Base-by-base conservation (phyloP, 139 green algal genomes). In the Diplosphaera chodatii region DNA sequence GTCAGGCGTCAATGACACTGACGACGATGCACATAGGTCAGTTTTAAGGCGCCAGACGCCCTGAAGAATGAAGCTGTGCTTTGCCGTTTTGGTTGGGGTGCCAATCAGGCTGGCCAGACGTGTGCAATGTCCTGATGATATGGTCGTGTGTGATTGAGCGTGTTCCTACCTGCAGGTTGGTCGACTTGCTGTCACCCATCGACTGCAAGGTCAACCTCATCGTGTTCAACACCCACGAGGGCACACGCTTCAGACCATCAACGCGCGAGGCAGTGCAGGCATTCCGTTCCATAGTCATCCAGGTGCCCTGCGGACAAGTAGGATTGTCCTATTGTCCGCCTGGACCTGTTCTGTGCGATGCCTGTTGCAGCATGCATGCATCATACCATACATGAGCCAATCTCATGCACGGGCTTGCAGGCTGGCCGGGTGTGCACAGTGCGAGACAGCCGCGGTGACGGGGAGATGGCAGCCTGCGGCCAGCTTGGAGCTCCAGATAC, bases 401-500 rank as follows among this genome's bases (percentile, higher is more conserved):
- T n/a, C n/a, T n/a, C n/a, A 29, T 66, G 59, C 28, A 32, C 6
- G 10, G n/a, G 66, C 32, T 32, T 76, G 20, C 71, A 88, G 69
- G 85, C 72, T 4, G 86, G 86, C 0, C 68, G 75, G 27, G 84
- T 97, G 18, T 92, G 85, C 73, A 96, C 91, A 0, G 74, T 97
- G 32, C 68, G 91, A 0, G 80, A 86, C 62, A 86, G 74, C 64
- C 40, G 87, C 23, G 91, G 91, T 0, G 89, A 92, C 33, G 90
- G 93, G 65, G 78, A 91, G 67, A 93, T 94, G 87, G 91, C 91
- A 16, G 91, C 91, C 0, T 97, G 91, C 64, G 91, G 91, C 18
- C 91, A 96, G 83, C 84, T 96, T 67, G 91, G 91, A 2, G 71
- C 78, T 40, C 63, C 69, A 41, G 70, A 64, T 4, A 20, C 10